A percentile compares a stretch with the other conserved stretches of the same genome.
Conservation (phyloP, 192 early-diverging fungal genomes). For the Entomortierella parvispora region DNA sequence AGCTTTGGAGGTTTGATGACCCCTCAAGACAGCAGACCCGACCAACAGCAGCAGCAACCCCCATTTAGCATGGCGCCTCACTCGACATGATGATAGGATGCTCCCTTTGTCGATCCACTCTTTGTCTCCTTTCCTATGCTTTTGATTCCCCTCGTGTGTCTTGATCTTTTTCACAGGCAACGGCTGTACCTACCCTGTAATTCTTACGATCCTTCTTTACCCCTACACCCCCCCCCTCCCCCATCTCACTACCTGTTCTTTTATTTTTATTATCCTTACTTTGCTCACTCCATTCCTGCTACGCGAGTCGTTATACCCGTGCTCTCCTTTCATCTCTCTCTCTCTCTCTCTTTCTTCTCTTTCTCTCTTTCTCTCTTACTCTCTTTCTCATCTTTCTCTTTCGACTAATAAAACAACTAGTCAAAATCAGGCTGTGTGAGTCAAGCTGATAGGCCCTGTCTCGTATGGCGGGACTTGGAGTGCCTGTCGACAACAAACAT, state of each 20-base stretch:
- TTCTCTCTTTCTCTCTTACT: background rate
- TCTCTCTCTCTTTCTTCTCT: background rate
- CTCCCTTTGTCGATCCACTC: too few species aligned
- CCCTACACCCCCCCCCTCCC: background rate
- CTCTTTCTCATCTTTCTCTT: background rate
- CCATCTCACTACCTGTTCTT: background rate
- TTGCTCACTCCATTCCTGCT: background rate
- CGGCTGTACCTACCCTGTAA: background rate
- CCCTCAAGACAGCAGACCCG: too few species aligned
- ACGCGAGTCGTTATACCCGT: too few species aligned
- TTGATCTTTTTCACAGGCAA: too few species aligned
- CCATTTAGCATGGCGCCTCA: too few species aligned
- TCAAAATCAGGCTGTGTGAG: constrained; percentile 4
- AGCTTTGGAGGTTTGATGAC: too few species aligned
- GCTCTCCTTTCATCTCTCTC: background rate
- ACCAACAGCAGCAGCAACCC: too few species aligned
- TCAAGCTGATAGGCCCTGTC: background rate
- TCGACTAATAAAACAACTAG: background rate
- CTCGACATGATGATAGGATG: too few species aligned
- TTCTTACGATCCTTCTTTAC: background rate
- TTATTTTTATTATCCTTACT: background rate
- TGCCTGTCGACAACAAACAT: too few species aligned
- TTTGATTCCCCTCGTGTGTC: too few species aligned
- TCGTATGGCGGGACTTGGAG: too few species aligned
- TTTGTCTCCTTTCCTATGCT: too few species aligned